These are phyloP conservation scores for Gremmenia infestans DNA, from an alignment of 2,329 filamentous ascomycete species.

Conservation along the genomic window DNA sequence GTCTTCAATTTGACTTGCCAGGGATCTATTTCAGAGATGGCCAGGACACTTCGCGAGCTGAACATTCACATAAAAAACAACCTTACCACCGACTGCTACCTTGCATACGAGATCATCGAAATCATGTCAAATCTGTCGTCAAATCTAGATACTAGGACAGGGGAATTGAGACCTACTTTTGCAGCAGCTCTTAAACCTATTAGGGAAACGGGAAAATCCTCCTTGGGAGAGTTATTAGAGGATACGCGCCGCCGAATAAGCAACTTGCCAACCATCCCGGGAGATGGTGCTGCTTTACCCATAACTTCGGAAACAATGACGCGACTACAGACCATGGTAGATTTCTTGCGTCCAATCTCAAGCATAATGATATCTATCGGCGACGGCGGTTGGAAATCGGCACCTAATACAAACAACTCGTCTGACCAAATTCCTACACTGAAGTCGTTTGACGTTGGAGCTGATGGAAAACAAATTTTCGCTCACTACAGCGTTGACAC, in stretches of 20 bases:
- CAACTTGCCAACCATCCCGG: constrained; percentile 61
- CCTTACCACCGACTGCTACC: constrained; percentile 83
- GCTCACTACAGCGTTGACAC: constrained; percentile 87
- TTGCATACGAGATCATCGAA: constrained; percentile 93
- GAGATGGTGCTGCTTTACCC: constrained; percentile 73
- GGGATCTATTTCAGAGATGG: constrained; percentile 72
- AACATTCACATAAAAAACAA: constrained; percentile 86
- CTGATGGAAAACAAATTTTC: constrained; percentile 83
- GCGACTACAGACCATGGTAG: constrained; percentile 78
- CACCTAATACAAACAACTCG: constrained; percentile 48
- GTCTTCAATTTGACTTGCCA: constrained; percentile 78
- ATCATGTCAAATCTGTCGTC: constrained; percentile 77
- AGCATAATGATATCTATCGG: constrained; percentile 90
- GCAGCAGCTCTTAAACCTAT: constrained; percentile 84
- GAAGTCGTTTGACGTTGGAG: constrained; percentile 78
- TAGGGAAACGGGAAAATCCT: constrained; percentile 84
- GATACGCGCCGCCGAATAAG: constrained; percentile 71
- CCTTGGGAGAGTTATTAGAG: constrained; percentile 76
- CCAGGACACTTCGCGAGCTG: constrained; percentile 79
- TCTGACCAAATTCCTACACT: constrained; percentile 64
- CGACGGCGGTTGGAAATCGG: constrained; percentile 80
- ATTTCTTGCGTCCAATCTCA: constrained; percentile 78
- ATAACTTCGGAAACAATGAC: constrained; percentile 81
- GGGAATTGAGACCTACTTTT: constrained; percentile 77
- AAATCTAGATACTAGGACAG: constrained; percentile 74